These are phyloP conservation scores for Amanita rubescens DNA, from an alignment of 768 basidiomycete genomes.

Conservation along the genomic window DNA sequence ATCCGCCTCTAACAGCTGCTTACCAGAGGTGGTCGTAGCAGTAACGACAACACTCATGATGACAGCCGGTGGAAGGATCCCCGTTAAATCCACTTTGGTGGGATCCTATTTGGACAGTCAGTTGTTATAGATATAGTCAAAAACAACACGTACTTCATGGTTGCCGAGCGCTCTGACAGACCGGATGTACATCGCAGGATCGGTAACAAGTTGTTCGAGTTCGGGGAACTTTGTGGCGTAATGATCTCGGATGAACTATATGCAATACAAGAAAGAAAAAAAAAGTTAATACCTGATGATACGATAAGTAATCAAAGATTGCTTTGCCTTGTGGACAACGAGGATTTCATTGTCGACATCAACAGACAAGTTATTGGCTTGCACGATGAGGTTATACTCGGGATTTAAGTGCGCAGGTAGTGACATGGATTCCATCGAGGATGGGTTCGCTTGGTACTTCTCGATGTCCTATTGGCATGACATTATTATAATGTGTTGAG, in stretches of 20 bases:
- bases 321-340: constrained; percentile 83
- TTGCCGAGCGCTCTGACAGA: constrained; percentile 88
- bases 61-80: constrained; percentile 78
- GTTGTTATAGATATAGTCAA: constrained; percentile 1
- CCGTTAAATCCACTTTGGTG: constrained; percentile 75
- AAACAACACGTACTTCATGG: constrained; percentile 44
- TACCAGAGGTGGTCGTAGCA: constrained; percentile 84
- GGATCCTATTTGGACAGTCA: constrained; percentile 50
- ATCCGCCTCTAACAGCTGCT: constrained; percentile 55
- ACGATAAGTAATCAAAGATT: neutral
- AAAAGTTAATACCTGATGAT: constrained; percentile 12
- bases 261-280: constrained; percentile 4
- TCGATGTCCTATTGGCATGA: constrained; percentile 70
- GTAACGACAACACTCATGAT: constrained; percentile 97
- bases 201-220: constrained; percentile 88
- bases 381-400: constrained; percentile 94
- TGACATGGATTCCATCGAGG: constrained; percentile 69
- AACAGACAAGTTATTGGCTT: constrained; percentile 96
- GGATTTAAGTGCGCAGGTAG: constrained; percentile 83
- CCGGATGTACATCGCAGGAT: constrained; percentile 87
- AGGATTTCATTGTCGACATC: constrained; percentile 98
- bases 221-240: constrained; percentile 95
- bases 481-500: neutral
- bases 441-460: constrained; percentile 76
- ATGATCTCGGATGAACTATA: constrained; percentile 94